Base-by-base conservation (phyloP, 495 filamentous ascomycete species). In the Aspergillus taichungensis region DNA sequence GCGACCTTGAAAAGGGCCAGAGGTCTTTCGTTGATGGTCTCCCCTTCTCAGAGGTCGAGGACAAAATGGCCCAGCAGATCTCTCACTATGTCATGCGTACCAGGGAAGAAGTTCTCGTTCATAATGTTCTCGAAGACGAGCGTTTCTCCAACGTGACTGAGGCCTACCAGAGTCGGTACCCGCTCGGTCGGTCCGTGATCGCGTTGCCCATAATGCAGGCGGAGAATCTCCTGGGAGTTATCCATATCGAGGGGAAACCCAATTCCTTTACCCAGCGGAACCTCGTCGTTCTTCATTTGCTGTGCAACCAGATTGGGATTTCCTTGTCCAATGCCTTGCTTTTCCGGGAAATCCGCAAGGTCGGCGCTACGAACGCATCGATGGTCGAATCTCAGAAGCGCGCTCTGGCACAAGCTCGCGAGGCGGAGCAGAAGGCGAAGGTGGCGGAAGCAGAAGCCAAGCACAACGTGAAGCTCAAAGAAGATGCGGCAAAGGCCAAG, bases 401-500 rank as follows among this genome's bases (percentile, higher is more conserved):
- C 29, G 85, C 88, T 3, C 76, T 95, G 33, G 77, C 77, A 6
- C 82, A 88, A 60, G 87, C 87, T 24, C 78, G 84, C 42, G 80
- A 85, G 40, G 82, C 88, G 1, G 87, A 95, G 58, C 74, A 78
- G 34, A 90, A 94, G 59, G 86, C 87, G 5, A 90, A 89, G 56
- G 68, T 77, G 28, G 87, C 87, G 1, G 87, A 94, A 59, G 79
- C 82, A 0, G 80, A 87, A 57, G 89, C 89, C 8, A 85, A 89
- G 49, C 82, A 85, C 38, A 91, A 88, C 50, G 85, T 94, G 49
- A 85, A 87, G 55, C 72, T 94, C 10, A 90, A 91, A 38, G 88
- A 95, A 59, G 89, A 95, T 62, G 88, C 88, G 8, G 87, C 88
- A 32, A 86, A 83, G 60, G 88, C 87, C 9, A 95, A 94, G 61